These are phyloP conservation scores for Thymus quinquecostatus DNA, from an alignment of 257 asterid species.

Conservation along the genomic window DNA sequence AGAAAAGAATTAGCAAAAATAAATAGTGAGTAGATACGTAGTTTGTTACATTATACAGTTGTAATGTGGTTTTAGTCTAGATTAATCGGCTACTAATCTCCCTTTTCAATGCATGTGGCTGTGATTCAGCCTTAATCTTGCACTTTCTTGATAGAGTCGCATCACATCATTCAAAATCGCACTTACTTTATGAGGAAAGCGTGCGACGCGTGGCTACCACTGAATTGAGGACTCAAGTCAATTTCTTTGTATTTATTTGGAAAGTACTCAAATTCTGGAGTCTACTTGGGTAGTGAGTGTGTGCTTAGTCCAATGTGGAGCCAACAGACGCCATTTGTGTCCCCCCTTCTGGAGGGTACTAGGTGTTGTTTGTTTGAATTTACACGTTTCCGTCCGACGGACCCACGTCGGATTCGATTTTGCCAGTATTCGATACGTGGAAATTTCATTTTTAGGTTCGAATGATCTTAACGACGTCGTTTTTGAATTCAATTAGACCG, in stretches of 20 bases:
- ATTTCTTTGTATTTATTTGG: neutral
- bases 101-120: neutral
- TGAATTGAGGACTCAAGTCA: neutral
- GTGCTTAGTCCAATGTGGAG: conserved; percentile 7
- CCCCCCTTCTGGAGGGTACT: neutral
- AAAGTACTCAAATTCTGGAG: neutral
- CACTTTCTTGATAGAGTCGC: neutral
- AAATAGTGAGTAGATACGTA: conserved; percentile 7
- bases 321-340: conserved; percentile 12
- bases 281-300: neutral
- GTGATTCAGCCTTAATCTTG: neutral
- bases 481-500: too few species aligned
- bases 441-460: too few species aligned
- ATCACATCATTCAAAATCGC: neutral
- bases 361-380: neutral
- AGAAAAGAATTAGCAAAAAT: conserved; percentile 5
- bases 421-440: too few species aligned
- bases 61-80: conserved; percentile 1
- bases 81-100: neutral
- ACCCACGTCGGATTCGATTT: too few species aligned
- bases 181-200: conserved; percentile 13
- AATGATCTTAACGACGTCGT: too few species aligned
- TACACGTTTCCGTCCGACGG: neutral
- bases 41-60: neutral
- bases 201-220: conserved; percentile 7